Percentiles rank a stretch among this genome's conserved stretches.
Evolutionary conservation across 202 grass and related monocot genomes (phyloP).

Genomic region (Panicum hallii): DNA sequence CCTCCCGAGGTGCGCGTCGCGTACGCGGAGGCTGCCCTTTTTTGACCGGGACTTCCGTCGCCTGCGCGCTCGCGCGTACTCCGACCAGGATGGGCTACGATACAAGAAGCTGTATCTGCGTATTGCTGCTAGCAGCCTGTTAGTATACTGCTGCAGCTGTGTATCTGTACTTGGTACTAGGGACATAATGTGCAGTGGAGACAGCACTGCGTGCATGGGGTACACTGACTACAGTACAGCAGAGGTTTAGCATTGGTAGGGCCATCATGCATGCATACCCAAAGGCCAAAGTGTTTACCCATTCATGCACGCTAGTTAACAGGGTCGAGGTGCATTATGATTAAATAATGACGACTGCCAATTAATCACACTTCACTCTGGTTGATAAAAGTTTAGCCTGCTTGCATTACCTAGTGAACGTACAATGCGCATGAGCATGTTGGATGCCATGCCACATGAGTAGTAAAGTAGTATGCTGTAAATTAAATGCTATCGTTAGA

Average conservation of each 20-base stretch:
- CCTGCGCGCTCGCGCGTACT: not conserved
- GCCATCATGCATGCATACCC: not conserved
- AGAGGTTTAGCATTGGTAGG: not conserved
- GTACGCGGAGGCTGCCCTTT: not conserved
- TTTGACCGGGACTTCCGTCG: constrained; percentile 27
- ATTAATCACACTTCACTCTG: not conserved
- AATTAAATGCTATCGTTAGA: too few relatives aligned
- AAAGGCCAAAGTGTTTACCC: not conserved
- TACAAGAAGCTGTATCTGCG: not conserved
- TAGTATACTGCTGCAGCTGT: not conserved
- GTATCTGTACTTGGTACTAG: not conserved
- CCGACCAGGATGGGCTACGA: not conserved
- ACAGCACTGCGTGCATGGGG: not conserved
- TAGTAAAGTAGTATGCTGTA: too few relatives aligned
- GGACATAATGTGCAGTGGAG: not conserved
- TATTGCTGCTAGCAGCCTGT: not conserved
- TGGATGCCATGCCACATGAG: not conserved
- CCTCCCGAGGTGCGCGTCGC: constrained; percentile 14
- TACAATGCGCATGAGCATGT: not conserved
- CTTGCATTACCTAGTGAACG: not conserved
- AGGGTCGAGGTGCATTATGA: not conserved
- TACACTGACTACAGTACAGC: not conserved
- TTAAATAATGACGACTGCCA: constrained; percentile 3
- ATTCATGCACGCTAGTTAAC: not conserved
- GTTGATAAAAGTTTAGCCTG: not conserved